Base-by-base conservation (phyloP, 2,329 filamentous ascomycete species). In the Cladosporium sp. region DNA sequence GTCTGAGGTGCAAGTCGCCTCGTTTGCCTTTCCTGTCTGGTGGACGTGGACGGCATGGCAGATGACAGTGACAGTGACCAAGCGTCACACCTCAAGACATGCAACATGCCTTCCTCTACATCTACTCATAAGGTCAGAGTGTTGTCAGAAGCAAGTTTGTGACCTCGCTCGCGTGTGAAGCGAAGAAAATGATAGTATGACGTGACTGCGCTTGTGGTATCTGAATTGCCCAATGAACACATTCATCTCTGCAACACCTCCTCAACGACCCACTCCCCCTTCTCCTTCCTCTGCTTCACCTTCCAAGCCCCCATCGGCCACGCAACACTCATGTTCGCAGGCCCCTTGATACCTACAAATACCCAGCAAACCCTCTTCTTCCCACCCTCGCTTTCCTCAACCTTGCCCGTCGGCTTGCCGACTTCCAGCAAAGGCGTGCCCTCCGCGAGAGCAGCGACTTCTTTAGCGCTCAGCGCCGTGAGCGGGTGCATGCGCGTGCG, bases 341-440 rank as follows among this genome's bases (percentile, higher is more conserved):
- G 61, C 0, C 61, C 61, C 26, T 56, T 55, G 68, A 71, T 37
- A 66, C 81, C 69, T 98, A 93, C 89, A 69, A 94, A 86, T 2
- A 96, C 91, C 86, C 91, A 96, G 72, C 91, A 93, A 78, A 95
- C 90, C 58, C 93, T 85, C 68, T 80, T 80, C 71, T 82, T 83
- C 49, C 79, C 77, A 68, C 84, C 82, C 5, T 80, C 74, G 69
- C 85, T 80, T 16, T 79, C 79, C 46, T 79, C 80, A 67, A 91
- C 86, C 81, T 95, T 93, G 71, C 95, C 95, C 75, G 97, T 89
- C 0, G 95, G 94, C 81, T 98, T 98, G 3, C 92, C 91, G 70
- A 94, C 93, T 44, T 86, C 86, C 26, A 98, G 78, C 63, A 99
- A 80, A 58, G 93, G 91, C 14, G 95, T 98, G 0, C 91, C 91